phyloP scores from a whole-genome alignment of 108 stramenopile genomes.

The Aurantiochytrium sp. region DNA sequence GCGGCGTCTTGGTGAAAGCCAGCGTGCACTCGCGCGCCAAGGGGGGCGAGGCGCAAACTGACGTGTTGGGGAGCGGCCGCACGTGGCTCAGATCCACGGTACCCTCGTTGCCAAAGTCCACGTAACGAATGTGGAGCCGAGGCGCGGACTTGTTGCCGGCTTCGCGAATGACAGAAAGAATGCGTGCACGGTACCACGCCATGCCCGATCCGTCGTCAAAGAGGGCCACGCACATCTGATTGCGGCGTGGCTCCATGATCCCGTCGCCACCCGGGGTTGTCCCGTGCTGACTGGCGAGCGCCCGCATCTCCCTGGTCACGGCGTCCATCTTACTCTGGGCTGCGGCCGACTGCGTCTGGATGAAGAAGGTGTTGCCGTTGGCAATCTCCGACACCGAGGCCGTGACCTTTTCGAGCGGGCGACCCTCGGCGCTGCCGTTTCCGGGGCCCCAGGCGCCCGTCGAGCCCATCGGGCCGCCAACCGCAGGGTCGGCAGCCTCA shows the following conservation, averaged over 20 bases:
- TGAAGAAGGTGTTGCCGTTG: conserved; percentile 83
- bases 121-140: conserved; percentile 64
- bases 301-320: conserved; percentile 26
- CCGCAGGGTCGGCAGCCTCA: conserved; percentile 35
- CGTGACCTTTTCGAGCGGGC: conserved; percentile 9
- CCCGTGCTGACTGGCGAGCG: background rate
- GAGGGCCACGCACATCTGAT: conserved; percentile 80
- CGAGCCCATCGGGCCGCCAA: conserved; percentile 52
- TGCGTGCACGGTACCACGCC: conserved; percentile 91
- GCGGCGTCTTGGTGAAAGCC: conserved; percentile 66
- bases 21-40: conserved; percentile 75
- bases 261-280: background rate
- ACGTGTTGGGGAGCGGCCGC: conserved; percentile 72
- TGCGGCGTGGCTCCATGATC: conserved; percentile 49
- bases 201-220: conserved; percentile 88
- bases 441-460: background rate
- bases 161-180: conserved; percentile 52
- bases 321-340: conserved; percentile 70
- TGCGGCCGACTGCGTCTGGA: conserved; percentile 67
- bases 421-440: background rate
- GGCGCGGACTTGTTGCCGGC: conserved; percentile 42
- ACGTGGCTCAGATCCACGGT: conserved; percentile 67
- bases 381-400: conserved; percentile 82
- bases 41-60: conserved; percentile 71
- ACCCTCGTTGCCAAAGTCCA: conserved; percentile 93